phyloP scores from a whole-genome alignment of 768 basidiomycete genomes.

The Dentipellis fragilis region DNA sequence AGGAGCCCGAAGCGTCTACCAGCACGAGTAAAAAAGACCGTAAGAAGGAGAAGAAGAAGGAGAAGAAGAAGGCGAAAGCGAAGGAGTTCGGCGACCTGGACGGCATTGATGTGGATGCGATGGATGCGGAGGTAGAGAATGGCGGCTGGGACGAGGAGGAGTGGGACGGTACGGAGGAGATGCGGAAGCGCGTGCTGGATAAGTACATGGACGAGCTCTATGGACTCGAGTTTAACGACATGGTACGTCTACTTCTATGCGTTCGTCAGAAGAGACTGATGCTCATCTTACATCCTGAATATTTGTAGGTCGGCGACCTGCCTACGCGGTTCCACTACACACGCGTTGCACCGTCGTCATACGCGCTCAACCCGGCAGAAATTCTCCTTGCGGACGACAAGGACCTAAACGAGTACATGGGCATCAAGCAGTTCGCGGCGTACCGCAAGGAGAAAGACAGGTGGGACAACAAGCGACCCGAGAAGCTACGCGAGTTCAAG shows the following conservation, averaged over 20 bases:
- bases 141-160: slow-evolving; percentile 51
- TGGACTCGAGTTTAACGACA: slow-evolving; percentile 88
- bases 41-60: slow-evolving; percentile 36
- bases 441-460: slow-evolving; percentile 57
- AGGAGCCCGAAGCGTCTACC: slow-evolving; percentile 1
- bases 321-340: slow-evolving; percentile 92
- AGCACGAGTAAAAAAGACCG: slow-evolving; percentile 4
- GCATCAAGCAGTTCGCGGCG: slow-evolving; percentile 85
- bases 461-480: slow-evolving; percentile 56
- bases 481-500: slow-evolving; percentile 68
- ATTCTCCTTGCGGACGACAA: slow-evolving; percentile 86
- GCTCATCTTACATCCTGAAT: not conserved
- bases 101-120: slow-evolving; percentile 33
- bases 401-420: slow-evolving; percentile 87
- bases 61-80: slow-evolving; percentile 44
- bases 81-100: slow-evolving; percentile 36
- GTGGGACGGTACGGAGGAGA: slow-evolving; percentile 86
- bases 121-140: slow-evolving; percentile 53
- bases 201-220: slow-evolving; percentile 90
- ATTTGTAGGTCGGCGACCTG: slow-evolving; percentile 67
- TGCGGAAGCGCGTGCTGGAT: slow-evolving; percentile 73
- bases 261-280: not conserved
- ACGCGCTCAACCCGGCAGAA: slow-evolving; percentile 70
- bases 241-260: slow-evolving; percentile 42
- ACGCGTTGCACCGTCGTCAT: slow-evolving; percentile 51